Evolutionary conservation across 176 grass and related monocot species (phyloP).

Genomic region (Triticum dicoccoides): DNA sequence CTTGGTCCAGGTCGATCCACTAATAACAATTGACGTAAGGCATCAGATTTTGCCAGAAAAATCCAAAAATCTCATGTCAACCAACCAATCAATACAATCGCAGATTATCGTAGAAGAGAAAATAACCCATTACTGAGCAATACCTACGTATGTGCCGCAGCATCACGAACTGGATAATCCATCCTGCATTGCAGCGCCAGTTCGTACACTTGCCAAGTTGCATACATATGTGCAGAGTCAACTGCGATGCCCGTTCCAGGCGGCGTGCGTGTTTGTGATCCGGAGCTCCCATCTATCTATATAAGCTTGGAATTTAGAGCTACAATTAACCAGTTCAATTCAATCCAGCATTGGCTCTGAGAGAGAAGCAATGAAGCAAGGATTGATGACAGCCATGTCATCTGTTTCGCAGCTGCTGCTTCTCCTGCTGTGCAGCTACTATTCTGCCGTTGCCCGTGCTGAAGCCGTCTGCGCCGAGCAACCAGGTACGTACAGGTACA

Average conservation of each 20-base stretch:
- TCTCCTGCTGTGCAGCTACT: constrained; percentile 27
- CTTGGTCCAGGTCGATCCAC: neutral
- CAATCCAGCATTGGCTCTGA: neutral
- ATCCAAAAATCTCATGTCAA: neutral
- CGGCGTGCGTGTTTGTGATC: no score
- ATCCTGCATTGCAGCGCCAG: neutral
- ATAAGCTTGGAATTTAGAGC: neutral
- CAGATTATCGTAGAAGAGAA: neutral
- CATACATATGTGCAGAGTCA: no score
- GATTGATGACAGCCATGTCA: neutral
- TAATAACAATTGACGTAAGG: neutral
- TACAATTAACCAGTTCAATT: neutral
- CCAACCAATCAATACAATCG: neutral
- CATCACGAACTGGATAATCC: no score
- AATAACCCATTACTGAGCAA: neutral
- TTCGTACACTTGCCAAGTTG: no score
- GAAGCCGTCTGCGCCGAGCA: neutral
- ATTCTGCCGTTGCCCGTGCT: neutral
- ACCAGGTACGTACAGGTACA: neutral
- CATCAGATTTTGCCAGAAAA: neutral
- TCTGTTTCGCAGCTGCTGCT: neutral
- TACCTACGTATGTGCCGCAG: no score
- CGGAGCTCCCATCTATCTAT: neutral
- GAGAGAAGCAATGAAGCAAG: neutral
- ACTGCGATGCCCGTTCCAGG: no score